These are phyloP conservation scores for Boletus vinaceobasis DNA, from an alignment of 768 basidiomycete species.

Conservation along the genomic window DNA sequence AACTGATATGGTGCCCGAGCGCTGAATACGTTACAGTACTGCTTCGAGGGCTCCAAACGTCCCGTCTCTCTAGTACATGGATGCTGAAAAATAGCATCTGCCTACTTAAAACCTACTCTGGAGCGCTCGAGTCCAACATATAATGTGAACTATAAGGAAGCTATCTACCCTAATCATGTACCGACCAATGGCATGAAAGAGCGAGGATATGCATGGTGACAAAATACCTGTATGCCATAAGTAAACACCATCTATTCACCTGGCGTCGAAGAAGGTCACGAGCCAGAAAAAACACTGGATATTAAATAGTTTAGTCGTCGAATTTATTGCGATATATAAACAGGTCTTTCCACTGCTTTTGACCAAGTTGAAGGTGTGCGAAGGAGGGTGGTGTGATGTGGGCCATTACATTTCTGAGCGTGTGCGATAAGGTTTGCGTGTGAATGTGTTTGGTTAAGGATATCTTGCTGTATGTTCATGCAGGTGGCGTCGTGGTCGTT, in stretches of 20 bases:
- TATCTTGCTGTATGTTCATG: conserved; percentile 13
- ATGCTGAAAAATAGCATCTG: conserved; percentile 1
- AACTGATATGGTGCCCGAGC: background rate
- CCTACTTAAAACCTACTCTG: background rate
- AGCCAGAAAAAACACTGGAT: conserved; percentile 12
- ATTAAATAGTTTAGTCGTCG: conserved; percentile 23
- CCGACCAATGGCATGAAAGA: conserved; percentile 9
- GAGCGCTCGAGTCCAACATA: conserved; percentile 11
- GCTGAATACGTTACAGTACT: background rate
- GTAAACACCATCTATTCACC: conserved; percentile 15
- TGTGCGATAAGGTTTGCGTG: conserved; percentile 8
- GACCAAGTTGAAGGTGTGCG: conserved; percentile 9
- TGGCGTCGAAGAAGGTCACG: conserved; percentile 9
- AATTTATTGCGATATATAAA: conserved; percentile 24
- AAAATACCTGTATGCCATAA: conserved; percentile 12
- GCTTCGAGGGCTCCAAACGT: background rate
- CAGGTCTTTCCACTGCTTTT: conserved; percentile 16
- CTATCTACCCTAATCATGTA: conserved; percentile 12
- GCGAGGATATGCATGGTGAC: conserved; percentile 1
- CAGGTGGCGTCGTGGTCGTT: conserved; percentile 19
- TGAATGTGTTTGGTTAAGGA: background rate
- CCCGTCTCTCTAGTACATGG: background rate
- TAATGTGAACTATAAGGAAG: conserved; percentile 26
- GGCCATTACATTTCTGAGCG: conserved; percentile 6
- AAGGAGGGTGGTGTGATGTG: conserved; percentile 5